These are phyloP conservation scores for Fusarium solani-melongenae DNA, from an alignment of 2,329 filamentous ascomycete genomes.

Conservation along the genomic window DNA sequence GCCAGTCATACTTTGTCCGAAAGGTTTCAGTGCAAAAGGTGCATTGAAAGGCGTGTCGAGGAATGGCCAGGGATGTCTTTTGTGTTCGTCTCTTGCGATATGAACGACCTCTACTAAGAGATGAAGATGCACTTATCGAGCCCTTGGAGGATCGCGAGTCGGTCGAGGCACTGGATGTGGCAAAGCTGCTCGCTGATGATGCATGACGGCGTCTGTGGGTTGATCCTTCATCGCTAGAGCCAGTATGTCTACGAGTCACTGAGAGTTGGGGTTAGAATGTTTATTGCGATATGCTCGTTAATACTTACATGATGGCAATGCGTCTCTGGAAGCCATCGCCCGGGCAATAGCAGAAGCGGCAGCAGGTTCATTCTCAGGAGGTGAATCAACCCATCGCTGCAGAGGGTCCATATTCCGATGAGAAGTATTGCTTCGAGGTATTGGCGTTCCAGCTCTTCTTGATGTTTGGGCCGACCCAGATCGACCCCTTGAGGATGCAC, in stretches of 20 bases:
- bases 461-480: slow-evolving; percentile 41
- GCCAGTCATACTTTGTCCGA: slow-evolving; percentile 58
- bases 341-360: slow-evolving; percentile 45
- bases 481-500: background rate
- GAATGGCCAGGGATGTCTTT: slow-evolving; percentile 12
- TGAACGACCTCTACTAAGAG: slow-evolving; percentile 9
- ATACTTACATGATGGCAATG: slow-evolving; percentile 6
- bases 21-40: slow-evolving; percentile 60
- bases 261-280: slow-evolving; percentile 45
- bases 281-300: slow-evolving; percentile 49
- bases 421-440: slow-evolving; percentile 48
- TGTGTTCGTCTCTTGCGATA: slow-evolving; percentile 15
- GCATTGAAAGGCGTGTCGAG: slow-evolving; percentile 49
- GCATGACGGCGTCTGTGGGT: slow-evolving; percentile 10
- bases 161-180: slow-evolving; percentile 30
- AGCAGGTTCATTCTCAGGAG: slow-evolving; percentile 48
- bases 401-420: slow-evolving; percentile 38
- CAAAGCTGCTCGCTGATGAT: slow-evolving; percentile 27
- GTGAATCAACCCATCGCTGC: slow-evolving; percentile 49
- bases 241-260: slow-evolving; percentile 25
- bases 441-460: slow-evolving; percentile 63
- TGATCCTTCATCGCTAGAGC: slow-evolving; percentile 19
- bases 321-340: slow-evolving; percentile 38
- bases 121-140: slow-evolving; percentile 18
- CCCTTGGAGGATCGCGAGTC: slow-evolving; percentile 27